Evolutionary conservation across 2,329 filamentous ascomycete genomes (phyloP).

Genomic region (Lachnellula cervina): DNA sequence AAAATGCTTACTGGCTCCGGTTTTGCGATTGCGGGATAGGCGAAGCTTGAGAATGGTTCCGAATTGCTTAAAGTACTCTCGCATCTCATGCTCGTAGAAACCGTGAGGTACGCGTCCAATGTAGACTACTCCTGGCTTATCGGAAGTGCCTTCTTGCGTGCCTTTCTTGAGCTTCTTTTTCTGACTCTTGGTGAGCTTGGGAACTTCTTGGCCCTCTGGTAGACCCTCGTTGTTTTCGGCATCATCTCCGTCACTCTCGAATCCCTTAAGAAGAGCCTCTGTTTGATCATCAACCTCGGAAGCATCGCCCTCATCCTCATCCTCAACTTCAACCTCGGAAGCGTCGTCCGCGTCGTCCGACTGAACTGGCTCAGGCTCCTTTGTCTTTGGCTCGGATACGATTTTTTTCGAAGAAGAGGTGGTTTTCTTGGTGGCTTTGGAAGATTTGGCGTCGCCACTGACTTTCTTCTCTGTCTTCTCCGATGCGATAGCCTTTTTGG

Average conservation of each 20-base stretch:
- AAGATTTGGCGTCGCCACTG: conserved; percentile 8
- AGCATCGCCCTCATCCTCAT: conserved; percentile 26
- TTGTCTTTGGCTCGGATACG: conserved; percentile 12
- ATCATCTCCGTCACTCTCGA: conserved; percentile 50
- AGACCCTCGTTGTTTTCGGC: conserved; percentile 34
- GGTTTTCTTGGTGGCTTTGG: conserved; percentile 18
- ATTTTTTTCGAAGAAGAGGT: conserved; percentile 8
- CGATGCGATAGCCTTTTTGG: conserved; percentile 16
- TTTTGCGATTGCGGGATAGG: conserved; percentile 86
- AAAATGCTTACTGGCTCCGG: conserved; percentile 86
- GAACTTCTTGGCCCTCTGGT: conserved; percentile 40
- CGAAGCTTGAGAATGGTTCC: conserved; percentile 73
- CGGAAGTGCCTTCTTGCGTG: conserved; percentile 37
- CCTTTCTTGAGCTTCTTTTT: conserved; percentile 44
- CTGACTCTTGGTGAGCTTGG: conserved; percentile 42
- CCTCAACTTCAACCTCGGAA: conserved; percentile 11
- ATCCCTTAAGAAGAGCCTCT: conserved; percentile 48
- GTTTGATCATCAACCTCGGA: conserved; percentile 46
- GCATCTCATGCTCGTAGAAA: conserved; percentile 97
- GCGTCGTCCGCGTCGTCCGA: conserved; percentile 1
- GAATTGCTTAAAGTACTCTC: conserved; percentile 89
- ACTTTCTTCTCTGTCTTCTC: conserved; percentile 12
- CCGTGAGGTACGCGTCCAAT: conserved; percentile 87
- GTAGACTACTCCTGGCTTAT: conserved; percentile 75
- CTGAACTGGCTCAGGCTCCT: conserved; percentile 8